Evolutionary conservation across 768 basidiomycete species (phyloP), one percentile per base, ranked within the genome.

Genomic region (Porphyrellus cyaneotinctus): DNA sequence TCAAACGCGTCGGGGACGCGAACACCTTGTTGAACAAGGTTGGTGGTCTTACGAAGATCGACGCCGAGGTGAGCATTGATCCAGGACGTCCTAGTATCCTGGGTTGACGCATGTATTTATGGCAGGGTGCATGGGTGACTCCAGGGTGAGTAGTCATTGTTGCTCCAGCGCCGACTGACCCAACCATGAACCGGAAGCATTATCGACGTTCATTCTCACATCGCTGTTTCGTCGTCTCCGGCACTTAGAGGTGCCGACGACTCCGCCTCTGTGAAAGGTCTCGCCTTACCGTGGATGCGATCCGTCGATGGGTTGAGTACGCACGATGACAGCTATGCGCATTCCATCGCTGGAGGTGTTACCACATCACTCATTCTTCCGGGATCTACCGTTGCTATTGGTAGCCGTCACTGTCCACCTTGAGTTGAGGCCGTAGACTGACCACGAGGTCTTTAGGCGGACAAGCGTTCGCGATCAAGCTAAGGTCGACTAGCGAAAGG

Each of bases 341-440:
- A 83, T 4, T 70, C 80, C 4, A 75, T 86, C 15, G 67, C 88
- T 0, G 90, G 90, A 2, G 90, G 79, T 0, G 80, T 90, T 6
- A 89, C 90, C 0, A 87, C 85, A 4, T 81, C 83, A 3, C 79
- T 88, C 47, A 73, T 91, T n/a, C 75, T 92, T 0, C 89, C 89
- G 1, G 89, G 88, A 1, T 82, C 78, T 44, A 79, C 76, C 2
- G 70, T 80, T 52, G 81, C 80, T 26, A 86, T 86, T 13, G 84
- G 83, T 82, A 51, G 10, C 8, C n/a, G 23, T n/a, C 11, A 4
- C 24, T 28, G 22, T 42, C 17, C 17, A 18, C 23, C 10, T 5
- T 33, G 2, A 14, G n/a, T 43, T 10, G 22, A 52, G 18, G 17
- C 26, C 1, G 24, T 52, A 10, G 28, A 15, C 15, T 47, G 3